Evolutionary conservation across 495 filamentous ascomycete species (phyloP), one percentile per base, ranked within the genome.

Genomic region (Clavariopsis aquatica): DNA sequence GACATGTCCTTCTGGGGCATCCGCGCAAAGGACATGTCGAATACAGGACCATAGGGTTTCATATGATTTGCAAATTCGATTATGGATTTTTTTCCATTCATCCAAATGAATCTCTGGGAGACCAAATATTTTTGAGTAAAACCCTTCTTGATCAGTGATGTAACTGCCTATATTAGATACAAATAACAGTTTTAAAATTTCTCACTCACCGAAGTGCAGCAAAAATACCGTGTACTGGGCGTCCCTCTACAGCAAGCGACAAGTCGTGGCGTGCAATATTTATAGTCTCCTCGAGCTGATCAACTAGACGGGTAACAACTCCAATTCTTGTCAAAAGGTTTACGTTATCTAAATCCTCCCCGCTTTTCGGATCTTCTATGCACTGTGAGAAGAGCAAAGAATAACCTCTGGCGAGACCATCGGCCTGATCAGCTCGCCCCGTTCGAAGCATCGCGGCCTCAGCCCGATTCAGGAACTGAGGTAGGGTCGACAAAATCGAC

Each of bases 1-100:
- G 1, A 90, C 78, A 74, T 93, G 85, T 1, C 94, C 93, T 74
- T 97, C 93, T 0, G 94, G 94, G 12, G 93, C 93, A 69, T 96
- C 93, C 65, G 91, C 84, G 68, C 94, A 98, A 2, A 98, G 81
- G 13, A 93, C 82, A 49, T 85, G 80, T 67, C 83, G 85, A 3
- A 95, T 89, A 53, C 84, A 79, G 2, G 76, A 62, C 94, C 94
- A 98, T 17, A 96, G 83, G 12, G 77, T 78, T 31, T 78, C 72
- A 64, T 89, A 88, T 49, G 79, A 79, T 1, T 65, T 59, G 27
- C 87, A 72, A 9, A 92, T 83, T 12, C 83, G 83, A 1, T 73
- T 67, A 64, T 91, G 85, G 2, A 84, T 34, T 19, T 70, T 24
- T 47, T 55, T 66, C 68, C 65, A 67, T 26, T 20, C 62, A 10